Evolutionary conservation across 2,329 filamentous ascomycete species (phyloP).

Genomic region (Fusarium bulbicola): DNA sequence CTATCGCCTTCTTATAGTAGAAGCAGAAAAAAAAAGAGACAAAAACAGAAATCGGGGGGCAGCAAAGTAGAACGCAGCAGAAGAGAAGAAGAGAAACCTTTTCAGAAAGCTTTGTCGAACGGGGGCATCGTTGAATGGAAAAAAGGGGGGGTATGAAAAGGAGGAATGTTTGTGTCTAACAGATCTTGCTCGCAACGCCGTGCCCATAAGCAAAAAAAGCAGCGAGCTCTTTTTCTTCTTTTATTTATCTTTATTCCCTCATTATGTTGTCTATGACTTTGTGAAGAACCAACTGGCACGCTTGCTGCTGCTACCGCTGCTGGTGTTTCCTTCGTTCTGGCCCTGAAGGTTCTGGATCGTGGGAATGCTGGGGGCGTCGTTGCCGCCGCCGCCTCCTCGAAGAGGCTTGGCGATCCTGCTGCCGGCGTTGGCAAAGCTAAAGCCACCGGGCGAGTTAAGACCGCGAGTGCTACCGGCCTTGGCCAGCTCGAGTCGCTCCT

Average conservation of each 20-base stretch:
- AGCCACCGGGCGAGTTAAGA: constrained; percentile 74
- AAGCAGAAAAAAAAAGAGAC: constrained; percentile 12
- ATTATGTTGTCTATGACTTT: constrained; percentile 56
- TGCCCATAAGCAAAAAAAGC: constrained; percentile 41
- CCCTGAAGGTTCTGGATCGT: constrained; percentile 64
- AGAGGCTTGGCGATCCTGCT: constrained; percentile 76
- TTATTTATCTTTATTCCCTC: constrained; percentile 32
- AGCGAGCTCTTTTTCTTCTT: constrained; percentile 33
- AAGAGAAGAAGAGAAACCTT: constrained; percentile 8
- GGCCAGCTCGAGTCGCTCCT: constrained; percentile 95
- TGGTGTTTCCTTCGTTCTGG: constrained; percentile 19
- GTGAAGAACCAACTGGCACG: constrained; percentile 80
- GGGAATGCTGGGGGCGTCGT: constrained; percentile 58
- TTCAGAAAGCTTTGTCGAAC: constrained; percentile 30
- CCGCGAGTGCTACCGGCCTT: constrained; percentile 91
- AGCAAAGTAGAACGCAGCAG: constrained; percentile 30
- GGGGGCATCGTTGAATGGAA: constrained; percentile 17
- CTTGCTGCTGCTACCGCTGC: constrained; percentile 62
- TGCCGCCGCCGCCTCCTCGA: constrained; percentile 67
- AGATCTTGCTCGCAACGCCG: constrained; percentile 41
- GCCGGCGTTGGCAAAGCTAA: constrained; percentile 73
- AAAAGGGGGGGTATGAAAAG: constrained; percentile 30
- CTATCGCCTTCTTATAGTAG: constrained; percentile 40
- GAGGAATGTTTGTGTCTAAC: constrained; percentile 24
- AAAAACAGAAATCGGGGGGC: constrained; percentile 19